Conservation (phyloP, 345 rosid species). For the Moringa oleifera region DNA sequence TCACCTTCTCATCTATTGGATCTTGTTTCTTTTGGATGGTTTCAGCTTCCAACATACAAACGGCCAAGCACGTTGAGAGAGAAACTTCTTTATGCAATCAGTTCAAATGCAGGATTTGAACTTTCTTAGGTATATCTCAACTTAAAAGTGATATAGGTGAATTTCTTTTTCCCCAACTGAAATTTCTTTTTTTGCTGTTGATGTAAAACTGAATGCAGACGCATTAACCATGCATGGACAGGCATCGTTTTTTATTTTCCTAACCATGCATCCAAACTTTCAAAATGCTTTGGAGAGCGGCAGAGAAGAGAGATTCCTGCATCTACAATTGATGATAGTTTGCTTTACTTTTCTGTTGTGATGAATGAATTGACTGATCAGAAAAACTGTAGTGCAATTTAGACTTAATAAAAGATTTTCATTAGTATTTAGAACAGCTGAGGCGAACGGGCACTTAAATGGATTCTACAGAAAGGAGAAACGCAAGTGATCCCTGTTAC, state of each 20-base stretch:
- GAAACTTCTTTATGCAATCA: constrained; percentile 92
- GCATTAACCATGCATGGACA: neutral
- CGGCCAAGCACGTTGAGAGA: constrained; percentile 84
- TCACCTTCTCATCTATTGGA: neutral
- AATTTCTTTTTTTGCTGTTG: neutral
- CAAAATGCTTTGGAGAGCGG: neutral
- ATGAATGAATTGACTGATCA: too few relatives aligned
- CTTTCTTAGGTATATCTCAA: constrained; percentile 56
- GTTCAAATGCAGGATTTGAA: constrained; percentile 92
- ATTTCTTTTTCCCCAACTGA: neutral
- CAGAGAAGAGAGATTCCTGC: neutral
- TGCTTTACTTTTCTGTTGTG: too few relatives aligned
- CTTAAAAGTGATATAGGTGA: constrained; percentile 26
- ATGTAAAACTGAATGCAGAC: neutral
- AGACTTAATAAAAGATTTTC: neutral
- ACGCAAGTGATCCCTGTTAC: neutral
- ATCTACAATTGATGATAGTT: too few relatives aligned
- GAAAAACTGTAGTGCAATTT: too few relatives aligned
- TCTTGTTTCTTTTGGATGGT: constrained; percentile 24
- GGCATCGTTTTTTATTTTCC: neutral
- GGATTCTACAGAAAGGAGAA: neutral
- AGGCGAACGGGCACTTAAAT: neutral
- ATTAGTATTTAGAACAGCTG: neutral
- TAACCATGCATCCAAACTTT: neutral
- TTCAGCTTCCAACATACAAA: constrained; percentile 93